Evolutionary conservation across 371 early-diverging fungal species (phyloP).

Genomic region (Mucor mucedo): DNA sequence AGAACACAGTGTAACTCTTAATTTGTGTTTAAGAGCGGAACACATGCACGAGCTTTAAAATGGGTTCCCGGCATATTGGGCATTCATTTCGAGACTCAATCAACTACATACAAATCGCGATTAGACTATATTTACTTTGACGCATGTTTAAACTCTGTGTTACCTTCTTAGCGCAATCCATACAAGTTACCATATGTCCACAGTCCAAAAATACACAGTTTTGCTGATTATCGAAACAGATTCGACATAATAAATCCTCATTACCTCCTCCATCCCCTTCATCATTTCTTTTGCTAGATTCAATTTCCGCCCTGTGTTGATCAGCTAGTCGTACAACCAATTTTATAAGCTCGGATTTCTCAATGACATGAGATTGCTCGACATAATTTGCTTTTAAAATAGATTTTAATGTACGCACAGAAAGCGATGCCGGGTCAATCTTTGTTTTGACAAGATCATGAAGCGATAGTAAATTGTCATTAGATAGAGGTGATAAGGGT

Average conservation of each 20-base stretch:
- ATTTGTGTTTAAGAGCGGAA: constrained; percentile 34
- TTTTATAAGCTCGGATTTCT: constrained; percentile 58
- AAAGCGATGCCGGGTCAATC: constrained; percentile 52
- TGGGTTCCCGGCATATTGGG: constrained; percentile 67
- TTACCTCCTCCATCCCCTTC: constrained; percentile 1
- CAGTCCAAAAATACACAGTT: constrained; percentile 66
- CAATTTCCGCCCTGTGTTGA: constrained; percentile 30
- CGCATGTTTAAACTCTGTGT: neutral
- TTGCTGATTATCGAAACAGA: constrained; percentile 65
- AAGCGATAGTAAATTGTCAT: constrained; percentile 26
- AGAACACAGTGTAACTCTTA: neutral
- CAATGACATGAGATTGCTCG: constrained; percentile 52
- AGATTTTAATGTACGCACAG: constrained; percentile 54
- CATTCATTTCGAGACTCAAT: constrained; percentile 60
- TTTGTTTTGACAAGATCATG: constrained; percentile 41
- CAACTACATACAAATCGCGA: constrained; percentile 31
- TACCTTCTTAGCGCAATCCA: constrained; percentile 65
- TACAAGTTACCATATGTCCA: constrained; percentile 68
- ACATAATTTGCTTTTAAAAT: constrained; percentile 59
- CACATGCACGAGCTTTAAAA: constrained; percentile 55
- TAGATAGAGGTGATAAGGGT: constrained; percentile 5
- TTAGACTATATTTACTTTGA: neutral
- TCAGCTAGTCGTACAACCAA: constrained; percentile 53
- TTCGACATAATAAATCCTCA: constrained; percentile 57
- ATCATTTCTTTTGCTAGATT: constrained; percentile 4